phyloP scores from a whole-genome alignment of 306 rosid genomes.

The Castanea sativa region DNA sequence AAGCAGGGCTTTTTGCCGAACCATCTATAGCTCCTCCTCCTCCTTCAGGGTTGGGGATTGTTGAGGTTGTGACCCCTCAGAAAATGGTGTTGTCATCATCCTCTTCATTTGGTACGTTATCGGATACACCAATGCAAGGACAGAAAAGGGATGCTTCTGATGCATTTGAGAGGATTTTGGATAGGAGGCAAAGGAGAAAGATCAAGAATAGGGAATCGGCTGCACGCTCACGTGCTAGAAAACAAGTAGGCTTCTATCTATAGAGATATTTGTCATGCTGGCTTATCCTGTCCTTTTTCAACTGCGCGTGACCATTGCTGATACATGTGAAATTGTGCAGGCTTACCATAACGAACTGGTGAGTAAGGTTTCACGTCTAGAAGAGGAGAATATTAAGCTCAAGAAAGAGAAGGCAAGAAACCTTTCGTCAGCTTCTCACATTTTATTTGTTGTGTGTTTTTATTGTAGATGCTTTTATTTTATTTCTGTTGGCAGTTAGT shows the following conservation, averaged over 20 bases:
- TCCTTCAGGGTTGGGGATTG: conserved; percentile 29
- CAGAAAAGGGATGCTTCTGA: conserved; percentile 62
- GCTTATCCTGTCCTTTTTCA: background rate
- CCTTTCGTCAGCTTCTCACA: background rate
- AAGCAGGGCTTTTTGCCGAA: conserved; percentile 74
- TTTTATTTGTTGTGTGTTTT: background rate
- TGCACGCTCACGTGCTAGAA: conserved; percentile 84
- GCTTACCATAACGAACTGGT: conserved; percentile 72
- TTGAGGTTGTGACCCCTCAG: conserved; percentile 37
- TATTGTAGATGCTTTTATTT: background rate
- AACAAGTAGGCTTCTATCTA: conserved; percentile 51
- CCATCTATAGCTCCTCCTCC: conserved; percentile 45
- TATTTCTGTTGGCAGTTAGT: background rate
- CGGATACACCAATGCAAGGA: conserved; percentile 47
- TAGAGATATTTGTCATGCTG: conserved; percentile 6
- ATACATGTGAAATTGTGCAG: conserved; percentile 30
- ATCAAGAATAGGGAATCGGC: conserved; percentile 93
- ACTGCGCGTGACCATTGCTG: conserved; percentile 2
- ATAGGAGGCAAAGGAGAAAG: conserved; percentile 79
- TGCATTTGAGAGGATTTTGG: conserved; percentile 56
- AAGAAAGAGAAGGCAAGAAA: conserved; percentile 64
- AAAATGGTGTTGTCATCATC: conserved; percentile 49
- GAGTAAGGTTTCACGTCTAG: conserved; percentile 59
- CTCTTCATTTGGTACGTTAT: conserved; percentile 50
- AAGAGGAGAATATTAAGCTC: conserved; percentile 58